These are phyloP conservation scores for Lipomyces sp. DNA, from an alignment of 805 yeast genomes.

Conservation along the genomic window DNA sequence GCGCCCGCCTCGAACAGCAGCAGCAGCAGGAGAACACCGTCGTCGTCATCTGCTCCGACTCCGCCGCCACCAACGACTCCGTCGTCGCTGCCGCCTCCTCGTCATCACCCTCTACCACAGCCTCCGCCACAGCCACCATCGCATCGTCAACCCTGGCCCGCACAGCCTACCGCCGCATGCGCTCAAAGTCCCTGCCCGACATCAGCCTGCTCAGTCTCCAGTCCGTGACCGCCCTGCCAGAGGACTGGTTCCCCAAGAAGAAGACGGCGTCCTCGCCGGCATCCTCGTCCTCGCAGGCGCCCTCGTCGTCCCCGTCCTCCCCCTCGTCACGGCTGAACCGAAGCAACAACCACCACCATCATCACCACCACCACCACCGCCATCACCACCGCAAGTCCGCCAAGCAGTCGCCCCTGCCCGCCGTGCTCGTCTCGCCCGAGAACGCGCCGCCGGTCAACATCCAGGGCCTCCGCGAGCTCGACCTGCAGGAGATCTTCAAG, in stretches of 20 bases:
- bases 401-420: slow-evolving; percentile 5
- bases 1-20: neutral
- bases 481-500: slow-evolving; percentile 79
- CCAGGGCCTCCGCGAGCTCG: slow-evolving; percentile 79
- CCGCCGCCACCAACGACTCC: neutral
- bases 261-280: neutral
- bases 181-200: slow-evolving; percentile 28
- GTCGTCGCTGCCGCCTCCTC: slow-evolving; percentile 1
- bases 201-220: slow-evolving; percentile 13
- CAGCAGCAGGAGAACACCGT: neutral
- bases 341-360: slow-evolving; percentile 10
- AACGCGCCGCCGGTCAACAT: slow-evolving; percentile 71
- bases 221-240: neutral
- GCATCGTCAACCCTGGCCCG: slow-evolving; percentile 2
- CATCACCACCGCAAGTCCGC: slow-evolving; percentile 13
- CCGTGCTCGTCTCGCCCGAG: slow-evolving; percentile 10
- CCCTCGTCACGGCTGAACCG: neutral
- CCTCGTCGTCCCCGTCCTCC: neutral
- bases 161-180: slow-evolving; percentile 23
- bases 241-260: neutral
- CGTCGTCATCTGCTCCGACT: neutral
- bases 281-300: neutral
- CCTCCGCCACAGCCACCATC: slow-evolving; percentile 1
- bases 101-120: neutral
- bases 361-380: slow-evolving; percentile 14